A percentile compares a stretch with the other conserved stretches of the same genome.
Conservation (phyloP, 202 grass and related monocot genomes). For the Thinopyrum obtusiflorum region DNA sequence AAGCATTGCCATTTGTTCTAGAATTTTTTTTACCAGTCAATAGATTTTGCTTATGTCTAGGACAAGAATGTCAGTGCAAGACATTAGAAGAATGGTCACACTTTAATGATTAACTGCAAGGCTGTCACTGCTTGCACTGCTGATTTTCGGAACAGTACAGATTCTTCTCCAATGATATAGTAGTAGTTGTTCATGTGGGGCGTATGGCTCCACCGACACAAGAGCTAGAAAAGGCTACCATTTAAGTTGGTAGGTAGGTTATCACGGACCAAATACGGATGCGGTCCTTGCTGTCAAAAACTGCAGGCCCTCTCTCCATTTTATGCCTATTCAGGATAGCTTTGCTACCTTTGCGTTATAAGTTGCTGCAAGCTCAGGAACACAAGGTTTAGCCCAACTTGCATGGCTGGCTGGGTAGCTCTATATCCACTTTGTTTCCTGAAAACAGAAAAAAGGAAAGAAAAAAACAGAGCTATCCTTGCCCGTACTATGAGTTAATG, state of each 20-base stretch:
- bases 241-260: slow-evolving; percentile 41
- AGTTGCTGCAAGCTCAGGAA: neutral
- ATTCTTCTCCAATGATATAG: neutral
- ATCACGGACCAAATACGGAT: slow-evolving; percentile 11
- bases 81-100: neutral
- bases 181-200: slow-evolving; percentile 1
- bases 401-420: neutral
- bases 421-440: neutral
- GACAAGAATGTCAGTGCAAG: neutral
- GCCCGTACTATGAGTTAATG: neutral
- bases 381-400: neutral
- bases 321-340: slow-evolving; percentile 7
- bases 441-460: neutral
- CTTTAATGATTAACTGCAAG: slow-evolving; percentile 7
- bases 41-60: neutral
- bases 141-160: neutral
- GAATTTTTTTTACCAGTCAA: neutral
- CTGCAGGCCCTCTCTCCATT: neutral
- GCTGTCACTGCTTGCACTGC: slow-evolving; percentile 14
- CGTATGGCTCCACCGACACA: neutral
- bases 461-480: neutral
- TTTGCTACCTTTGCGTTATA: neutral
- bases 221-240: slow-evolving; percentile 20
- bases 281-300: slow-evolving; percentile 1
- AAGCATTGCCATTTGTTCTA: slow-evolving; percentile 8